Conservation (phyloP, 2,329 filamentous ascomycete species). For the Myriosclerotinia duriaeana region DNA sequence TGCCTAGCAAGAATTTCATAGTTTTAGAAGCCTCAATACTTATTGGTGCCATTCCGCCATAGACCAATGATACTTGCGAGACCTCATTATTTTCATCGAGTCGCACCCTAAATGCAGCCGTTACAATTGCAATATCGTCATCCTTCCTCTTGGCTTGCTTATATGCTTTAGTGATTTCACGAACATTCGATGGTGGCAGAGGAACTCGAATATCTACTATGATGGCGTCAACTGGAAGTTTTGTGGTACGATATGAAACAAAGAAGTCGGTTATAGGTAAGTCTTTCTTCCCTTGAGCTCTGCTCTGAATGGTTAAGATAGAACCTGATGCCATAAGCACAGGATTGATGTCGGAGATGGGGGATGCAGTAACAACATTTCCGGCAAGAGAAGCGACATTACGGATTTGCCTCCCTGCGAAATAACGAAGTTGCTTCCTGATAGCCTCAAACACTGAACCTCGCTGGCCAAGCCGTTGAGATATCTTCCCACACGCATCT, state of each 20-base stretch:
- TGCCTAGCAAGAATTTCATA: slow-evolving; percentile 69
- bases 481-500: slow-evolving; percentile 45
- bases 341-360: slow-evolving; percentile 92
- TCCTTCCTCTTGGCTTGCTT: slow-evolving; percentile 96
- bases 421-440: slow-evolving; percentile 87
- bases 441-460: slow-evolving; percentile 69
- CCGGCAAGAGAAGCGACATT: slow-evolving; percentile 94
- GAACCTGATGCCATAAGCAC: slow-evolving; percentile 85
- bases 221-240: slow-evolving; percentile 75
- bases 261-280: slow-evolving; percentile 89
- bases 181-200: slow-evolving; percentile 61
- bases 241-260: slow-evolving; percentile 81
- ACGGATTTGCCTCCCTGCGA: slow-evolving; percentile 89
- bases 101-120: slow-evolving; percentile 73
- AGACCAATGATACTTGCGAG: slow-evolving; percentile 74
- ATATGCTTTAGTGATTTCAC: slow-evolving; percentile 83
- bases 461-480: slow-evolving; percentile 60
- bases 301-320: slow-evolving; percentile 69
- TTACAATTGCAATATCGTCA: slow-evolving; percentile 96
- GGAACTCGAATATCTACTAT: slow-evolving; percentile 83
- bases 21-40: slow-evolving; percentile 79
- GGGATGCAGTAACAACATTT: slow-evolving; percentile 88
- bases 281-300: slow-evolving; percentile 22
- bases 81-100: slow-evolving; percentile 68
- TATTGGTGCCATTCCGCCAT: slow-evolving; percentile 89